Conservation (phyloP, 352 stramenopile species). For the Phytophthora pini region DNA sequence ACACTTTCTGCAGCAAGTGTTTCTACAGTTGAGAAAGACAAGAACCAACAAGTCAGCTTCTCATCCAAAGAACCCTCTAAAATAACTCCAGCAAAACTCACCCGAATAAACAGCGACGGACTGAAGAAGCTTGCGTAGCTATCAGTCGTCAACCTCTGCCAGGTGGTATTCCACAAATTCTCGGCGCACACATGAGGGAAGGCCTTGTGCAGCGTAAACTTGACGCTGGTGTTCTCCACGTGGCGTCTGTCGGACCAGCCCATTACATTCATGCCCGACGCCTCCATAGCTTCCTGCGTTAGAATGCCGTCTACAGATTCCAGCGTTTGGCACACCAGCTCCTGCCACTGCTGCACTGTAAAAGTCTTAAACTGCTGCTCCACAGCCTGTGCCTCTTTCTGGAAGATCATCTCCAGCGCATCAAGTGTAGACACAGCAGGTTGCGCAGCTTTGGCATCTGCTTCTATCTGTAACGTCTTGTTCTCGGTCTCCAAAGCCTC, state of each 20-base stretch:
- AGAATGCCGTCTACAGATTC: conserved; percentile 38
- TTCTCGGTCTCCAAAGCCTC: conserved; percentile 51
- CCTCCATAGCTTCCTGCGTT: conserved; percentile 38
- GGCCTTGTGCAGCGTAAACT: conserved; percentile 60
- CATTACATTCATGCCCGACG: conserved; percentile 47
- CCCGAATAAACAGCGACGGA: conserved; percentile 49
- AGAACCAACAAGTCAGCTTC: not conserved
- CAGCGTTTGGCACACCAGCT: conserved; percentile 43
- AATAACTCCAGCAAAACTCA: conserved; percentile 17
- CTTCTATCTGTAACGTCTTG: conserved; percentile 27
- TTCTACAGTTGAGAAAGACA: conserved; percentile 26
- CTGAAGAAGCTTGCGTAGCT: conserved; percentile 62
- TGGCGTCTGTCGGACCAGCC: conserved; percentile 52
- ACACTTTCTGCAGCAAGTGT: conserved; percentile 55
- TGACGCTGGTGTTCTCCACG: conserved; percentile 46
- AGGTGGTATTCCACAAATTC: conserved; percentile 51
- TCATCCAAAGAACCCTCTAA: not conserved
- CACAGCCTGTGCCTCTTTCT: conserved; percentile 41
- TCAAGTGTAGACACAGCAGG: conserved; percentile 20
- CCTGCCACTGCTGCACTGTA: conserved; percentile 40
- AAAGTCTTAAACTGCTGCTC: conserved; percentile 41
- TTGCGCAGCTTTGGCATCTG: conserved; percentile 6
- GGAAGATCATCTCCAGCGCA: conserved; percentile 39
- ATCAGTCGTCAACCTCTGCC: conserved; percentile 46
- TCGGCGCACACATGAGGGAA: conserved; percentile 54